These are phyloP conservation scores for Neurospora pannonica DNA, from an alignment of 495 filamentous ascomycete genomes.

Conservation along the genomic window DNA sequence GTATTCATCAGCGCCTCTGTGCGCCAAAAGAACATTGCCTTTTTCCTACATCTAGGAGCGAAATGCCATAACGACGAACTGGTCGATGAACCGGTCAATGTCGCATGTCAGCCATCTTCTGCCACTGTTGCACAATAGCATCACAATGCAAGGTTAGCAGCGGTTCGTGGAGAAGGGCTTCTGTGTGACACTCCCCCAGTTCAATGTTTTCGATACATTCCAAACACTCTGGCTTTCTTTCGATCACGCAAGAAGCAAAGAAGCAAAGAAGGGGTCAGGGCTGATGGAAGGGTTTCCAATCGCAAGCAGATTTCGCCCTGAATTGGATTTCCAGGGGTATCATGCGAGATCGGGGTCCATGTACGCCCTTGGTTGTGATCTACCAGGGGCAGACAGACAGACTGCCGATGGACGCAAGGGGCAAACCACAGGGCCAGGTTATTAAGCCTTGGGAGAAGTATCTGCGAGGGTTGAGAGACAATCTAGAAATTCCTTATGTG, in stretches of 20 bases:
- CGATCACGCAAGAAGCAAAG: background rate
- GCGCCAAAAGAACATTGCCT: background rate
- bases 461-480: background rate
- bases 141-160: background rate
- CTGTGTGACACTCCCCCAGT: background rate
- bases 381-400: background rate
- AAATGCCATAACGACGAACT: background rate
- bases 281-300: background rate
- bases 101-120: background rate
- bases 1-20: background rate
- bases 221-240: background rate
- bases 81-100: background rate
- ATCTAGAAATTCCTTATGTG: background rate
- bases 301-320: background rate
- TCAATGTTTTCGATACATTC: background rate
- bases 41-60: background rate
- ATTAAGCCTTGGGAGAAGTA: background rate
- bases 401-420: background rate
- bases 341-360: background rate
- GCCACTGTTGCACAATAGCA: background rate
- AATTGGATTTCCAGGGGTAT: background rate
- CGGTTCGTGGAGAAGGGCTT: background rate
- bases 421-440: background rate
- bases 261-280: background rate
- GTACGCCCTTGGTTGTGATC: background rate